Percentiles rank a stretch among this genome's conserved stretches.
Evolutionary conservation across 371 early-diverging fungal species (phyloP).

Genomic region (Syncephalis fuscata): DNA sequence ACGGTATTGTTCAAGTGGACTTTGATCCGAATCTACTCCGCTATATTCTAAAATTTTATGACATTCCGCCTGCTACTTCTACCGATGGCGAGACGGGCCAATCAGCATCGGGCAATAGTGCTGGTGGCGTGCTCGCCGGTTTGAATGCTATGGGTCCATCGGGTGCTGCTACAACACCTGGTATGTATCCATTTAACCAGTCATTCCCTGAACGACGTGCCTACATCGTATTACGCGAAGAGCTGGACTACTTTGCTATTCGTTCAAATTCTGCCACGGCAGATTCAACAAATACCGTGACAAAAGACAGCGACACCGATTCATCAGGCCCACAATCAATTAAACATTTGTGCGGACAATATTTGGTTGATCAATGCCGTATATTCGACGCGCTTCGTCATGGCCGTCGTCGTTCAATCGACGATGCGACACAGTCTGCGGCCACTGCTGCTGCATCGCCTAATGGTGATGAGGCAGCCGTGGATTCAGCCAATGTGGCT

Average conservation of each 20-base stretch:
- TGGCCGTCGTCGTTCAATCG: conserved; percentile 35
- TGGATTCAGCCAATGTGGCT: conserved; percentile 3
- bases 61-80: conserved; percentile 16
- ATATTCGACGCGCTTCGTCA: conserved; percentile 46
- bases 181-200: conserved; percentile 17
- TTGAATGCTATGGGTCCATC: conserved; percentile 1
- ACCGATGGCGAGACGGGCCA: conserved; percentile 6
- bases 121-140: conserved; percentile 4
- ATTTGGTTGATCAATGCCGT: conserved; percentile 39
- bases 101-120: conserved; percentile 7
- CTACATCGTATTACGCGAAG: conserved; percentile 41
- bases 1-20: conserved; percentile 37
- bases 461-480: conserved; percentile 11
- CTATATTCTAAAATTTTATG: conserved; percentile 37
- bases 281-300: conserved; percentile 5
- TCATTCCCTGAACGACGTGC: conserved; percentile 51
- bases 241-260: conserved; percentile 39
- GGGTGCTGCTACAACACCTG: conserved; percentile 1
- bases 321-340: conserved; percentile 18
- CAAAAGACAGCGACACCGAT: conserved; percentile 11
- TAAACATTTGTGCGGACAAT: conserved; percentile 40
- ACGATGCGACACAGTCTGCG: conserved; percentile 6
- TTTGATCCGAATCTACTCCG: conserved; percentile 43
- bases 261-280: conserved; percentile 18
- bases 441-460: conserved; percentile 10